Percentiles rank a stretch among this genome's conserved stretches.
Evolutionary conservation across 495 filamentous ascomycete species (phyloP).

Genomic region (Daldinia concentrica): DNA sequence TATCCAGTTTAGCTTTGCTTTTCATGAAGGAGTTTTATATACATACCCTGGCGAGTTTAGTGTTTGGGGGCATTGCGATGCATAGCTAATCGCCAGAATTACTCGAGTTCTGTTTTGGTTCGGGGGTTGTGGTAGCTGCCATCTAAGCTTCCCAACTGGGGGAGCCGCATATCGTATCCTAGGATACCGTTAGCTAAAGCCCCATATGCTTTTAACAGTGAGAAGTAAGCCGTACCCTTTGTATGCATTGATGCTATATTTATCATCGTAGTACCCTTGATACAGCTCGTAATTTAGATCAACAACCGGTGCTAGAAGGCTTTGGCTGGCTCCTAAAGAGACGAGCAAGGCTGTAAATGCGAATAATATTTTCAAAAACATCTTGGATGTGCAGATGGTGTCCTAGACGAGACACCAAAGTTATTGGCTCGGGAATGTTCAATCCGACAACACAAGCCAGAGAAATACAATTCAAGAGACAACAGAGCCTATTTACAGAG

Average conservation of each 20-base stretch:
- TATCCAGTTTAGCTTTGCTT: conserved; percentile 17
- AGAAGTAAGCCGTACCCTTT: conserved; percentile 31
- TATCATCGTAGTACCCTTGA: conserved; percentile 44
- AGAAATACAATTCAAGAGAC: background rate
- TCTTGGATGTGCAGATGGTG: background rate
- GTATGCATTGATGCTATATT: conserved; percentile 39
- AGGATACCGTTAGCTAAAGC: conserved; percentile 7
- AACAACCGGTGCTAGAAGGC: conserved; percentile 32
- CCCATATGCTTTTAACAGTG: background rate
- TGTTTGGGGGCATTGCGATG: conserved; percentile 41
- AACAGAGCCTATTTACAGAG: background rate
- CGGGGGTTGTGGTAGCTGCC: conserved; percentile 46
- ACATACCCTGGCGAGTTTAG: conserved; percentile 19
- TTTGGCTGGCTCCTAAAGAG: conserved; percentile 8
- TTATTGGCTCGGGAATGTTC: background rate
- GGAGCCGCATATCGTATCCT: conserved; percentile 50
- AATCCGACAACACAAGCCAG: background rate
- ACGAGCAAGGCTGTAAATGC: background rate
- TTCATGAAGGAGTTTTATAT: background rate
- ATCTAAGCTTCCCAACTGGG: conserved; percentile 45
- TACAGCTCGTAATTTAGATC: conserved; percentile 48
- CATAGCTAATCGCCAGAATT: conserved; percentile 35
- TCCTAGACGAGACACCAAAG: background rate
- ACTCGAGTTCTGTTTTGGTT: conserved; percentile 38
- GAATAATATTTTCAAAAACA: conserved; percentile 21